Evolutionary conservation across 2,329 filamentous ascomycete species (phyloP).

Genomic region (Cercospora sojina): DNA sequence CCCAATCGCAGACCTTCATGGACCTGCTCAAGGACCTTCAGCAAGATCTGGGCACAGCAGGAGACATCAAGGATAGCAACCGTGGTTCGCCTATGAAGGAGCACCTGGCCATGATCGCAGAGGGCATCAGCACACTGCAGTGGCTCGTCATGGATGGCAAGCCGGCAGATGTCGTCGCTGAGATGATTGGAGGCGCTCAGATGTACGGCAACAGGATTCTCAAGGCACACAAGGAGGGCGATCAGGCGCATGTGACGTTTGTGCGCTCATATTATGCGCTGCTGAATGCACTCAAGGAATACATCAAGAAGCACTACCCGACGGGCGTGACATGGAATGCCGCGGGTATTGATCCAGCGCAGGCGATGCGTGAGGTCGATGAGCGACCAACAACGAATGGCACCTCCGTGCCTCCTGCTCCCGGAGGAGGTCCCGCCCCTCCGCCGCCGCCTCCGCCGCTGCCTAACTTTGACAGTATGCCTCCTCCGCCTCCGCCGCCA

Average conservation of each 20-base stretch:
- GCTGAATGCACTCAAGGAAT: conserved; percentile 78
- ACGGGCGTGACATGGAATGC: conserved; percentile 85
- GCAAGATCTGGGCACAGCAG: conserved; percentile 74
- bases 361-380: conserved; percentile 63
- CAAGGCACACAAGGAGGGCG: conserved; percentile 84
- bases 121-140: conserved; percentile 83
- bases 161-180: conserved; percentile 81
- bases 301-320: conserved; percentile 79
- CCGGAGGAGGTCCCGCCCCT: conserved; percentile 57
- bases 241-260: conserved; percentile 79
- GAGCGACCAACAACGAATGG: conserved; percentile 36
- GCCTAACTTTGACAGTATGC: conserved; percentile 43
- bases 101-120: conserved; percentile 81
- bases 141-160: conserved; percentile 86
- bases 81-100: conserved; percentile 72
- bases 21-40: conserved; percentile 85
- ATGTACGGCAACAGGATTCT: conserved; percentile 94
- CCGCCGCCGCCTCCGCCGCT: conserved; percentile 68
- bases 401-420: conserved; percentile 53
- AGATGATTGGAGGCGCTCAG: conserved; percentile 78
- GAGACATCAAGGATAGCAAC: conserved; percentile 78
- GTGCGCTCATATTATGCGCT: conserved; percentile 89
- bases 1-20: conserved; percentile 66
- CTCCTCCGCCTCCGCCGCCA: conserved; percentile 60
- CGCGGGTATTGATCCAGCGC: conserved; percentile 68